These are phyloP conservation scores for Trypanosoma platydactyli DNA, from an alignment of 208 protist species.

Conservation along the genomic window DNA sequence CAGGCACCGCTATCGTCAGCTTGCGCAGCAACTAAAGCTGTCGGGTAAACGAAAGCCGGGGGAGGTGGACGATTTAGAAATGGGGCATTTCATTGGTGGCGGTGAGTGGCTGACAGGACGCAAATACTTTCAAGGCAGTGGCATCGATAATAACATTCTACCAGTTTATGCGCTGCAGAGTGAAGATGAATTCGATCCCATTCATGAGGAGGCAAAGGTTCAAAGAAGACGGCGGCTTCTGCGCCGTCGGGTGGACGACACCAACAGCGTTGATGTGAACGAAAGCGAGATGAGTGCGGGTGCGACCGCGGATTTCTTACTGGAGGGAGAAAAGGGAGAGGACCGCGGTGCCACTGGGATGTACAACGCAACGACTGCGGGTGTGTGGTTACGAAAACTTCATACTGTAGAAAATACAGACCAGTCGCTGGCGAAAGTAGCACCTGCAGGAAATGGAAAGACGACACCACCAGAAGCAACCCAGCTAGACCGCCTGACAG, in stretches of 20 bases:
- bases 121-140: not conserved
- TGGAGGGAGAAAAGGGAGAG: not conserved
- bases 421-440: too few species aligned
- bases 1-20: constrained; percentile 33
- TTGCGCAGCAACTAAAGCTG: constrained; percentile 39
- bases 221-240: constrained; percentile 40
- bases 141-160: not conserved
- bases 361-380: constrained; percentile 21
- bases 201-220: constrained; percentile 54
- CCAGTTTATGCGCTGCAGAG: not conserved
- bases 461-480: too few species aligned
- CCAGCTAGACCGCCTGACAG: too few species aligned
- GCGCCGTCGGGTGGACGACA: constrained; percentile 19
- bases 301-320: not conserved
- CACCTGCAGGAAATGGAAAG: too few species aligned
- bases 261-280: constrained; percentile 12
- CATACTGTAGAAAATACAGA: not conserved
- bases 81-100: constrained; percentile 40
- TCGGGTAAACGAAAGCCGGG: constrained; percentile 44
- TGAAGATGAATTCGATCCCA: constrained; percentile 58
- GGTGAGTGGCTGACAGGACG: constrained; percentile 42
- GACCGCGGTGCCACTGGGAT: not conserved
- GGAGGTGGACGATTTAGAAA: constrained; percentile 51
- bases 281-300: not conserved
- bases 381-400: constrained; percentile 20